These are phyloP conservation scores for Dichomitus squalens DNA, from an alignment of 1,284 basidiomycete species.

Conservation along the genomic window DNA sequence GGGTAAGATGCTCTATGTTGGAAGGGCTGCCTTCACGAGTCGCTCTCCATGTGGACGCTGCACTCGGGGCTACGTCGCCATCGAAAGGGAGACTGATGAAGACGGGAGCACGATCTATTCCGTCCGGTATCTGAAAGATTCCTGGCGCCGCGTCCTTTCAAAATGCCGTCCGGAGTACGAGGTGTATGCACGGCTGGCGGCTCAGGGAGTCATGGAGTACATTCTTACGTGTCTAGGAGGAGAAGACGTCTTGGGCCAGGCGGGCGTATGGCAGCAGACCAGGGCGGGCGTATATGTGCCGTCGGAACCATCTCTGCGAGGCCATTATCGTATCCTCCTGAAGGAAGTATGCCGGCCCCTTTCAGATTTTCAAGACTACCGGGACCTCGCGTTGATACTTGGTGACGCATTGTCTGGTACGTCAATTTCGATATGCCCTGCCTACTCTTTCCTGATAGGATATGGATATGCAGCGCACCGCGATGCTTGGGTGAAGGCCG, in stretches of 20 bases:
- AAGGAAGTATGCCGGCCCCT: slow-evolving; percentile 2
- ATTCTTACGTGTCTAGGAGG: background rate
- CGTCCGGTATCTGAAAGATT: background rate
- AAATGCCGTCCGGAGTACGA: background rate
- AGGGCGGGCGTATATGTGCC: background rate
- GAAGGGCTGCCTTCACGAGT: background rate
- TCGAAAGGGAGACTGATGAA: background rate
- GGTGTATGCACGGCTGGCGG: background rate
- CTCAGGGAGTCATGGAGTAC: background rate
- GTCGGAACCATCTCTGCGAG: background rate
- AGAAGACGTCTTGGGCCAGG: background rate
- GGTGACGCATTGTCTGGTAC: background rate
- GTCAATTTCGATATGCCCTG: background rate
- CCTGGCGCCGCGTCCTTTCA: background rate
- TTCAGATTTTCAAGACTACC: background rate
- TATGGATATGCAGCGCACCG: slow-evolving; percentile 11
- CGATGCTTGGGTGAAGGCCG: slow-evolving; percentile 13
- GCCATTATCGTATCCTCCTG: slow-evolving; percentile 2
- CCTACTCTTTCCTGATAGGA: no score
- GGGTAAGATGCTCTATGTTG: background rate
- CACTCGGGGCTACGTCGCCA: background rate
- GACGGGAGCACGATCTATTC: background rate
- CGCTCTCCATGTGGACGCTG: background rate
- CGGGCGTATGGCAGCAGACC: background rate
- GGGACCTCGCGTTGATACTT: background rate